Base-by-base conservation (phyloP, 2,329 filamentous ascomycete species). In the Beauveria varroae region DNA sequence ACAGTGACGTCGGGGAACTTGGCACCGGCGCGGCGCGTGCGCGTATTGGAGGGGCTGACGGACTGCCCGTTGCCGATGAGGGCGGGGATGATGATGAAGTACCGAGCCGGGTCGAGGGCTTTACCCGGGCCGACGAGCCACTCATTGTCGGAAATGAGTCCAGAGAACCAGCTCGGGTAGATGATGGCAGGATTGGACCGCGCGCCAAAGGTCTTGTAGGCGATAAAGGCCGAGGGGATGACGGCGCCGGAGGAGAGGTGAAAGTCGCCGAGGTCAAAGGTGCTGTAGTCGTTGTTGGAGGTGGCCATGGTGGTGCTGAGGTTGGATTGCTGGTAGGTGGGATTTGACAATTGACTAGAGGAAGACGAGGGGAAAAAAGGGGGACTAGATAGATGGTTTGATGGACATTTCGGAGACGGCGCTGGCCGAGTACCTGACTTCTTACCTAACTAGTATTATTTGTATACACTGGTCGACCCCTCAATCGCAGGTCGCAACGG, bases 131-230 rank as follows among this genome's bases (percentile, higher is more conserved):
- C 87, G 47, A 90, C 80, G 12, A 93, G 81, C 89, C 89, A 92
- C 69, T 88, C 79, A 63, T 93, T 93, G 68, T 90, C 86, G 2
- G 79, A 76, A 64, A 93, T 89, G 3, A 74, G 76, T 75, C 72
- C 73, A 58, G 70, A 73, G 70, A 86, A 93, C 89, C 89, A 93
- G 2, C 86, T 86, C 2, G 89, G 90, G 68, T 93, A 93, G 63
- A 93, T 81, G 62, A 93, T 83, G 2, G 85, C 85, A 8, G 89
- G 88, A 6, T 75, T 78, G 0, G 76, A 79, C 0, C 82, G 70
- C 61, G 86, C 77, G 22, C 90, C 90, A 66, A 89, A 87, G 0
- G 89, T 90, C 72, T 89, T 91, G 78, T 90, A 93, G 18, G 89
- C 88, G 59, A 93, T 84, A 68, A 83, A 82, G 1, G 90, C 89